Percentiles rank a stretch among this genome's conserved stretches.
These are phyloP conservation scores for Trichoderma arundinaceum DNA, from an alignment of 2,329 filamentous ascomycete species.

Conservation along the genomic window DNA sequence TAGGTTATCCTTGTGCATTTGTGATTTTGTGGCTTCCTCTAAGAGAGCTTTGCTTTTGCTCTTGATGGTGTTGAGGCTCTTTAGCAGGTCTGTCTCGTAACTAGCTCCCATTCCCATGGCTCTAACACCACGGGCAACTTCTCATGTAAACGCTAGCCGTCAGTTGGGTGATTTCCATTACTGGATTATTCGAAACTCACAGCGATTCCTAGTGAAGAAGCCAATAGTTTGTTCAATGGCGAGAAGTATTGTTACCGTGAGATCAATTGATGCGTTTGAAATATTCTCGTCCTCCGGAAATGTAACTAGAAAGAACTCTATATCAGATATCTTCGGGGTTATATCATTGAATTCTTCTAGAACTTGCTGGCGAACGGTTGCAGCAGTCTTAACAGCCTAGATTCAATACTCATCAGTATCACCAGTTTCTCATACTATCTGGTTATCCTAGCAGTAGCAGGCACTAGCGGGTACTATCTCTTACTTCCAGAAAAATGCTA, in stretches of 20 bases:
- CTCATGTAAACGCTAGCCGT: not conserved
- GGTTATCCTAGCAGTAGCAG: too few relatives aligned
- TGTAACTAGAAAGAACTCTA: conserved; percentile 13
- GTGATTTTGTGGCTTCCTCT: conserved; percentile 3
- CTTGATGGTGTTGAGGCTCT: not conserved
- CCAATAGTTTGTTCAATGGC: conserved; percentile 3
- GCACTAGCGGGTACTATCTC: not conserved
- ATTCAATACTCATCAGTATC: not conserved
- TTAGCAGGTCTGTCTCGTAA: not conserved
- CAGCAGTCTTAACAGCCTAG: conserved; percentile 10
- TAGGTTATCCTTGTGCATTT: not conserved
- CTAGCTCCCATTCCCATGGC: not conserved
- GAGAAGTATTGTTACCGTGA: not conserved
- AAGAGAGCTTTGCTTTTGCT: conserved; percentile 1
- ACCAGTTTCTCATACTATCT: too few relatives aligned
- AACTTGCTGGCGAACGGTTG: not conserved
- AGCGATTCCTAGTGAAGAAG: conserved; percentile 14
- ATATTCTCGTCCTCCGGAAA: conserved; percentile 12
- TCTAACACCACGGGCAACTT: not conserved
- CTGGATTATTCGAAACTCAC: not conserved
- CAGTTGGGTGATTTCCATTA: not conserved
- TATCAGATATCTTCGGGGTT: not conserved
- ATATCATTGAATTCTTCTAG: conserved; percentile 5
- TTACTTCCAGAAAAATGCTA: conserved; percentile 5
- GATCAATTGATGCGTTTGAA: conserved; percentile 2